These are phyloP conservation scores for Asterochloris erici DNA, from an alignment of 139 green algal species.

Conservation along the genomic window DNA sequence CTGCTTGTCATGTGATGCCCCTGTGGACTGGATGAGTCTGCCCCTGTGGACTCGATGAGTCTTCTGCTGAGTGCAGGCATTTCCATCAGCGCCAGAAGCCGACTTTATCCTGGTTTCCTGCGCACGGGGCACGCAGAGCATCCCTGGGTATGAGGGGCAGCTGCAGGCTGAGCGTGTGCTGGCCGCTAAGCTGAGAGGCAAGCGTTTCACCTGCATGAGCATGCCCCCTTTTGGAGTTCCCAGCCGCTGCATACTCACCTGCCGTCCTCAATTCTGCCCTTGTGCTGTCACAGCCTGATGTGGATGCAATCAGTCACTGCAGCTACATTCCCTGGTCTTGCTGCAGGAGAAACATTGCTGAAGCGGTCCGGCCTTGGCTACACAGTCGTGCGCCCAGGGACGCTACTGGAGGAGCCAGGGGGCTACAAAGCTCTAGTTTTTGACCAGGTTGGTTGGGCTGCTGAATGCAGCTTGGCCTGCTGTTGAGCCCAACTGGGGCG, in stretches of 20 bases:
- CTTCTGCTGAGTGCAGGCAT: conserved; percentile 16
- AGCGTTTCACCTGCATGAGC: too few relatives aligned
- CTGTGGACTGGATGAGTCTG: too few relatives aligned
- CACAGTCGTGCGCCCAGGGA: conserved; percentile 86
- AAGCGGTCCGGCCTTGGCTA: conserved; percentile 88
- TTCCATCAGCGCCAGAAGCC: conserved; percentile 74
- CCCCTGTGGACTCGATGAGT: too few relatives aligned
- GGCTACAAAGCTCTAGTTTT: conserved; percentile 97
- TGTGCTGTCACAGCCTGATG: background rate
- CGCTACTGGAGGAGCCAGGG: conserved; percentile 87
- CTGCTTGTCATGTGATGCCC: too few relatives aligned
- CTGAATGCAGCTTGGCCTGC: too few relatives aligned
- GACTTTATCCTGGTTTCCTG: conserved; percentile 94
- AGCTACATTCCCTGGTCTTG: background rate
- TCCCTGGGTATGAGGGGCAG: background rate
- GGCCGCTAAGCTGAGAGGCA: conserved; percentile 47
- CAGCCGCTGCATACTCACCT: background rate
- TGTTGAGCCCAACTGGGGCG: too few relatives aligned
- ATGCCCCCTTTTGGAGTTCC: background rate
- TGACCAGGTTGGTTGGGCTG: conserved; percentile 71
- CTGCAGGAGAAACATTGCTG: conserved; percentile 74
- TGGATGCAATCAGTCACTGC: too few relatives aligned
- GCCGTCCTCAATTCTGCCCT: background rate
- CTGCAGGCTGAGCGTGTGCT: conserved; percentile 34
- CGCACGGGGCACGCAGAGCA: conserved; percentile 26